Evolutionary conservation across 1,284 basidiomycete genomes (phyloP).

Genomic region (Tilletiopsis washingtonensis): DNA sequence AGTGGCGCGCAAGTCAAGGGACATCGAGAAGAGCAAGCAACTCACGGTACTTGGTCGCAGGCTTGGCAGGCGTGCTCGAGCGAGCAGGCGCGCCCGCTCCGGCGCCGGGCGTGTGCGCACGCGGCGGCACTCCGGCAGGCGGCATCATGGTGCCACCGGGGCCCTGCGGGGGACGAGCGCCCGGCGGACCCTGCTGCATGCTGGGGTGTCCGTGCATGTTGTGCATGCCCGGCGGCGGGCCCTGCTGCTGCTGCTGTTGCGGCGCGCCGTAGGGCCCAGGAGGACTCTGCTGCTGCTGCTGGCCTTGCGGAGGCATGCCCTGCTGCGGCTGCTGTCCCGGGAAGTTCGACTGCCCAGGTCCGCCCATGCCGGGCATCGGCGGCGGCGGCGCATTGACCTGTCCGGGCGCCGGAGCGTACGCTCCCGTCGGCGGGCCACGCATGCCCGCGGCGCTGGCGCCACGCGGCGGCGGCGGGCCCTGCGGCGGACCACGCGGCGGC

Average conservation of each 20-base stretch:
- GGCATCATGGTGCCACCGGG: conserved; percentile 16
- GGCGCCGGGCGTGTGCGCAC: conserved; percentile 43
- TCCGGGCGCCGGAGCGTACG: conserved; percentile 50
- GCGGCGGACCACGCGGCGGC: conserved; percentile 7
- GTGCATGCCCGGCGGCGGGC: no score
- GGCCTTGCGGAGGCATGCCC: conserved; percentile 8
- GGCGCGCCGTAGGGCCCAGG: conserved; percentile 4
- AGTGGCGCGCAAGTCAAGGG: not conserved
- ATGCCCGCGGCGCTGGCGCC: not conserved
- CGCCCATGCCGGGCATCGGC: not conserved
- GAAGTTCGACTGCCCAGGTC: conserved; percentile 2
- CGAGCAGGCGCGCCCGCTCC: conserved; percentile 40
- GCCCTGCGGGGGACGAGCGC: not conserved
- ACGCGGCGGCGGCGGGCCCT: conserved; percentile 3
- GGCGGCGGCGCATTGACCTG: conserved; percentile 16
- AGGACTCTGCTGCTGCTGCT: not conserved
- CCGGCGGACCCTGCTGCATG: not conserved
- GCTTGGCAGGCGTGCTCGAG: conserved; percentile 24
- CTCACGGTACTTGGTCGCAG: conserved; percentile 69
- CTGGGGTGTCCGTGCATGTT: no score
- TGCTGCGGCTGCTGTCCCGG: conserved; percentile 3
- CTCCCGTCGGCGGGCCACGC: not conserved
- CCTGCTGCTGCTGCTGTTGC: not conserved
- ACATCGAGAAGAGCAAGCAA: conserved; percentile 26
- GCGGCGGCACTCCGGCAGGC: conserved; percentile 39